Base-by-base conservation (phyloP, 2,329 filamentous ascomycete genomes). In the Xylaria sp. region DNA sequence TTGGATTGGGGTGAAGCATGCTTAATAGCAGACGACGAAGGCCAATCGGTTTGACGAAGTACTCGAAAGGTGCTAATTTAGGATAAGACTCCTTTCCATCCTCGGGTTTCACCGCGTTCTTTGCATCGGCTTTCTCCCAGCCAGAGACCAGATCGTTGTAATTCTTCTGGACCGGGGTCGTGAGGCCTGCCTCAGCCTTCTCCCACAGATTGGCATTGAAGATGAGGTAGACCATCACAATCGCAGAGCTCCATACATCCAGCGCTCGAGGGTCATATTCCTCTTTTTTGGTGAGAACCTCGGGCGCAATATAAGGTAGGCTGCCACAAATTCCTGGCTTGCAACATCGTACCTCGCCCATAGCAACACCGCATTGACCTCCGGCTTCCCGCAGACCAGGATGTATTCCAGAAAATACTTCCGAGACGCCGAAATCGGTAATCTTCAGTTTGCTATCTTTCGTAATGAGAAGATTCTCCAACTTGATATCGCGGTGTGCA, bases 401-500 rank as follows among this genome's bases (percentile, higher is more conserved):
- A 78, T 97, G 93, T 59, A 90, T 90, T 45, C 93, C 93, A 62
- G 86, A 88, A 76, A 97, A 97, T 20, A 97, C 91, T 77, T 96
- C 93, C 0, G 93, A 94, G 15, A 95, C 92, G 61, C 94, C 94
- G 81, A 97, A 97, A 78, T 97, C 94, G 58, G 93, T 94, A 67
- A 97, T 94, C 81, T 97, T 97, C 64, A 97, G 84, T 78, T 93
- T 91, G 76, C 93, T 93, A 66, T 93, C 89, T 73, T 89, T 89
- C 55, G 90, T 91, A 67, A 97, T 86, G 36, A 97, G 85, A 28
- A 97, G 83, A 74, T 97, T 97, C 78, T 97, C 94, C 12, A 94
- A 86, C 80, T 97, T 97, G 82, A 97, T 92, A 74, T 97, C 94
- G 57, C 94, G 91, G 80, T 97, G 94, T 1, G 93, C 94, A 76